Conservation (phyloP, 306 rosid species). For the Abrus precatorius region DNA sequence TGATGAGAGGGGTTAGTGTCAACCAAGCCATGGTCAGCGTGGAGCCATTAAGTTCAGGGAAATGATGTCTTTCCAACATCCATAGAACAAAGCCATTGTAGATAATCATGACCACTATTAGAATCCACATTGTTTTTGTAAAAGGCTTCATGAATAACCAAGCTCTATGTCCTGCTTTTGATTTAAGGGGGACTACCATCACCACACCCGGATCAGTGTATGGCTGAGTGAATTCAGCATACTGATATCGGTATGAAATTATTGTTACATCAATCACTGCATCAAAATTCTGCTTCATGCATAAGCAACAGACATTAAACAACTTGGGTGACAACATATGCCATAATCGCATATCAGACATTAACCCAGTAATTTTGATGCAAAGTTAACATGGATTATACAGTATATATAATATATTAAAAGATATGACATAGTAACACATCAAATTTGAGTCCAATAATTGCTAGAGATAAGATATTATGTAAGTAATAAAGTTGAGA, state of each 20-base stretch:
- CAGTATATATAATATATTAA: too few species aligned
- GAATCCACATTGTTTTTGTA: conserved; percentile 59
- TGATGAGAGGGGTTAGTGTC: conserved; percentile 58
- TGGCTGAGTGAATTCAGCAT: conserved; percentile 61
- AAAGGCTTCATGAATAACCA: conserved; percentile 63
- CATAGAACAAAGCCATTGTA: conserved; percentile 67
- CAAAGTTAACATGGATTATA: background rate
- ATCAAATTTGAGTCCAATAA: background rate
- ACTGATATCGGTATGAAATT: conserved; percentile 36
- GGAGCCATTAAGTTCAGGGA: conserved; percentile 51
- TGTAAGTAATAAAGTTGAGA: background rate
- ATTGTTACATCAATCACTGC: conserved; percentile 62
- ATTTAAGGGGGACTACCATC: conserved; percentile 59
- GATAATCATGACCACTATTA: conserved; percentile 45
- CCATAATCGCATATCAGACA: background rate
- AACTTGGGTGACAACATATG: background rate
- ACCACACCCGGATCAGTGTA: conserved; percentile 60
- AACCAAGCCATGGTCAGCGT: conserved; percentile 50
- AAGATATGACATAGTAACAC: too few species aligned
- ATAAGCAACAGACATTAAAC: background rate
- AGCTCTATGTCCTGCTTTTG: conserved; percentile 38
- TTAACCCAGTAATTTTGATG: background rate
- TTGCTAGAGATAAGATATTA: background rate
- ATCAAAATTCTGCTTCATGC: conserved; percentile 48
- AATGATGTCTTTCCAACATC: conserved; percentile 57